Conservation (phyloP, 495 filamentous ascomycete genomes). For the Trichoderma virens region DNA sequence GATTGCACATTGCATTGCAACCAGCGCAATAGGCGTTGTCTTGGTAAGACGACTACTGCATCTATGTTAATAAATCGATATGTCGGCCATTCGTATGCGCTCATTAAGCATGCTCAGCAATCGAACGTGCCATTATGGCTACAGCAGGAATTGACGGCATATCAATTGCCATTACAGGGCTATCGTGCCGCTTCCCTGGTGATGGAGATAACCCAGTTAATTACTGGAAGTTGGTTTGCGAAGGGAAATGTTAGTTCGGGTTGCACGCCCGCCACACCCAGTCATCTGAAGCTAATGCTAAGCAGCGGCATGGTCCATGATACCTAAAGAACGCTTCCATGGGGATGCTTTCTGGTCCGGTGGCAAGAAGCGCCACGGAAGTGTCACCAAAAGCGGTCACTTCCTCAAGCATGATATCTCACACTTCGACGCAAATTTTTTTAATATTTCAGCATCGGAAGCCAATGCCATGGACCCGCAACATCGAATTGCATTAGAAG, state of each 20-base stretch:
- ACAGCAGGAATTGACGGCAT: not conserved
- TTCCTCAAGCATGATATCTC: slow-evolving; percentile 27
- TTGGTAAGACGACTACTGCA: no score
- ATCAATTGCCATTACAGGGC: slow-evolving; percentile 47
- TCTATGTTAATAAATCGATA: no score
- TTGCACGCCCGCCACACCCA: slow-evolving; percentile 59
- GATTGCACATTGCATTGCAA: no score
- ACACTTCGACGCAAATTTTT: no score
- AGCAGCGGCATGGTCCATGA: slow-evolving; percentile 60
- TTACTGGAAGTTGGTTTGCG: slow-evolving; percentile 51
- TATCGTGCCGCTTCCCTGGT: slow-evolving; percentile 45
- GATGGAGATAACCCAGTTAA: slow-evolving; percentile 47
- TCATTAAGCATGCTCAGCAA: no score
- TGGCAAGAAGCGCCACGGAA: slow-evolving; percentile 76
- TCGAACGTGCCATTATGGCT: no score
- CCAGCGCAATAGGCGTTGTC: no score
- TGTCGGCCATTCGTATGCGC: no score
- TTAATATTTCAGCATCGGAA: no score
- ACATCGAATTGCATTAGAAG: slow-evolving; percentile 69
- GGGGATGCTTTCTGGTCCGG: slow-evolving; percentile 49
- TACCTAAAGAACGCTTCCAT: slow-evolving; percentile 73
- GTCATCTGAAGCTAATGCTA: slow-evolving; percentile 70
- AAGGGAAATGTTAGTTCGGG: slow-evolving; percentile 56
- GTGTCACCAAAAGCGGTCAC: slow-evolving; percentile 66
- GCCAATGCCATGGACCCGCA: slow-evolving; percentile 76